Conservation (phyloP, 495 filamentous ascomycete genomes). For the Aspergillus panamensis region DNA sequence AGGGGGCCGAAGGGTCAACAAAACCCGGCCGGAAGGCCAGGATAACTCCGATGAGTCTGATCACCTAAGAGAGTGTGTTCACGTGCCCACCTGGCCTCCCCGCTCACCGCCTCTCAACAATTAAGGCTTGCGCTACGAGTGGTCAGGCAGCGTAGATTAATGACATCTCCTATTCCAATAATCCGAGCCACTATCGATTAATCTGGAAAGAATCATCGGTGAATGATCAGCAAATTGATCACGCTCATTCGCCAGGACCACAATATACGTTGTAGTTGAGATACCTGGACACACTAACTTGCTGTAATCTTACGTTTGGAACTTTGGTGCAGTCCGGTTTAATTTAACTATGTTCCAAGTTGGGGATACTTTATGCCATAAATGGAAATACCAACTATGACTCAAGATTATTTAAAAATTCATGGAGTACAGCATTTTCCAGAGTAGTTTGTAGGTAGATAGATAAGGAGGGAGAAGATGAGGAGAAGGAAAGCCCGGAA, state of each 20-base stretch:
- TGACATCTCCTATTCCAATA: constrained; percentile 1
- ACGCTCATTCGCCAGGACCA: background rate
- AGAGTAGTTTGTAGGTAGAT: too few species aligned
- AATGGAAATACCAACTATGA: background rate
- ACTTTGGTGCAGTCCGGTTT: background rate
- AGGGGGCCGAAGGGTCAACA: background rate
- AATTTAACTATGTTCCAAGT: background rate
- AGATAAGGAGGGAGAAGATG: background rate
- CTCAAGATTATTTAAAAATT: too few species aligned
- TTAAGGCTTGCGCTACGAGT: background rate
- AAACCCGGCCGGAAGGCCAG: constrained; percentile 5
- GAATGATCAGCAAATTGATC: constrained; percentile 1
- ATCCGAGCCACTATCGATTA: background rate
- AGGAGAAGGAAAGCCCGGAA: background rate
- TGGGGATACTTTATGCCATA: background rate
- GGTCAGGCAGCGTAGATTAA: background rate
- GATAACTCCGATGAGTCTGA: background rate
- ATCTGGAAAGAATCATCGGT: background rate
- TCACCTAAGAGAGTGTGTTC: constrained; percentile 2
- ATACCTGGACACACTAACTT: background rate
- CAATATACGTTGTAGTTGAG: background rate
- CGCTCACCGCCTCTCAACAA: constrained; percentile 20
- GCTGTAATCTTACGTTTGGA: background rate
- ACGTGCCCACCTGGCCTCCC: constrained; percentile 6
- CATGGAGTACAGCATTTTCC: too few species aligned